A percentile compares a stretch with the other conserved stretches of the same genome.
phyloP scores from a whole-genome alignment of 495 filamentous ascomycete genomes.

The Aspergillus saccharolyticus region DNA sequence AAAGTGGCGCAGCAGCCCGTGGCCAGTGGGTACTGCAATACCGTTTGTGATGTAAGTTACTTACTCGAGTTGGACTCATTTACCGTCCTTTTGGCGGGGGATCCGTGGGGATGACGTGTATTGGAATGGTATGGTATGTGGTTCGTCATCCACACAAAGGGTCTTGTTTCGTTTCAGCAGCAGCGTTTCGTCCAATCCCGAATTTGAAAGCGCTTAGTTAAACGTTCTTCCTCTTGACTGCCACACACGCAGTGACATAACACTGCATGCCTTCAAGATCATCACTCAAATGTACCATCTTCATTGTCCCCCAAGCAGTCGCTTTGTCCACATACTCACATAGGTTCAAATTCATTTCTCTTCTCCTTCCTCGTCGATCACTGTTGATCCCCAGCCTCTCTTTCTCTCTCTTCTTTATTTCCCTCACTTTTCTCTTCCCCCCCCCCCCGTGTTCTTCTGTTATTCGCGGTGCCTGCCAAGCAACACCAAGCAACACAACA shows the following conservation, averaged over 20 bases:
- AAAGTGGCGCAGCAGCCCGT: neutral
- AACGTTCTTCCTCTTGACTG: too few relatives aligned
- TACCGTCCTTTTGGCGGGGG: neutral
- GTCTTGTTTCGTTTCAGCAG: neutral
- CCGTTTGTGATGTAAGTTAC: neutral
- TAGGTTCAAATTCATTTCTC: neutral
- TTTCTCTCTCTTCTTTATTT: constrained; percentile 5
- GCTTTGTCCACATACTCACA: neutral
- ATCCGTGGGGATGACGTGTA: neutral
- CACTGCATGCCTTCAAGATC: neutral
- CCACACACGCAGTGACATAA: too few relatives aligned
- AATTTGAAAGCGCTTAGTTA: too few relatives aligned
- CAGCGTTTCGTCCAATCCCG: neutral
- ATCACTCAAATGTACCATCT: neutral
- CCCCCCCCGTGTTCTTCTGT: neutral
- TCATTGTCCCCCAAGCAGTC: neutral
- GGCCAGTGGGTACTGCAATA: neutral
- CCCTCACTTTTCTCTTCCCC: constrained; percentile 1
- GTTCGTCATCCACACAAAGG: neutral
- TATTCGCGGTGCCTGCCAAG: neutral
- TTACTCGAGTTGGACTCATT: neutral
- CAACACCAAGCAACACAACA: neutral
- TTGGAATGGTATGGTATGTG: neutral
- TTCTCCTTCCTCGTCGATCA: neutral
- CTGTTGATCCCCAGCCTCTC: neutral